These are phyloP conservation scores for Paramecium sexaurelia DNA, from an alignment of 73 alveolate species.

Conservation along the genomic window DNA sequence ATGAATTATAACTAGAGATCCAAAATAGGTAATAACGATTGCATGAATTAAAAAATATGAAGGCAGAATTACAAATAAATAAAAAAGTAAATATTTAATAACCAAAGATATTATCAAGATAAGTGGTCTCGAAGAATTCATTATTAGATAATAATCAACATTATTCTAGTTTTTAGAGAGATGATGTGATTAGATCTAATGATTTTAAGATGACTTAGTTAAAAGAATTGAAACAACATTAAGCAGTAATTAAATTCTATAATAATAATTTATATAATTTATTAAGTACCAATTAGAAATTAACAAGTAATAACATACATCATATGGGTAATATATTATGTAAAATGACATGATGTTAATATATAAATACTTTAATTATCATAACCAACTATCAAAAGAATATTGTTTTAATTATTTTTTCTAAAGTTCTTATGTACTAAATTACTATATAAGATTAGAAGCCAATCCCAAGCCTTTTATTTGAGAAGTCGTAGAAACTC, in stretches of 20 bases:
- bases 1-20: neutral
- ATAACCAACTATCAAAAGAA: conserved; percentile 20
- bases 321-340: neutral
- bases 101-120: neutral
- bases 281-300: neutral
- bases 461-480: conserved; percentile 32
- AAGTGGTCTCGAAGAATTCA: neutral
- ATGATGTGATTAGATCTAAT: neutral
- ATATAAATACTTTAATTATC: neutral
- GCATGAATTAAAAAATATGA: neutral
- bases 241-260: conserved; percentile 17
- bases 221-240: conserved; percentile 12
- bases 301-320: neutral
- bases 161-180: neutral
- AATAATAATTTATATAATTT: neutral
- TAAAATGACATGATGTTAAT: conserved; percentile 3
- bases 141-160: neutral
- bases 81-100: neutral
- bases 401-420: conserved; percentile 14
- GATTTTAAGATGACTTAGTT: neutral
- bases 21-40: neutral
- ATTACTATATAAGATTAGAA: neutral
- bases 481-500: neutral
- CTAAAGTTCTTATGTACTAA: neutral
- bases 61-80: neutral